phyloP scores from a whole-genome alignment of 495 filamentous ascomycete species.

The Podospora tetraspora region DNA sequence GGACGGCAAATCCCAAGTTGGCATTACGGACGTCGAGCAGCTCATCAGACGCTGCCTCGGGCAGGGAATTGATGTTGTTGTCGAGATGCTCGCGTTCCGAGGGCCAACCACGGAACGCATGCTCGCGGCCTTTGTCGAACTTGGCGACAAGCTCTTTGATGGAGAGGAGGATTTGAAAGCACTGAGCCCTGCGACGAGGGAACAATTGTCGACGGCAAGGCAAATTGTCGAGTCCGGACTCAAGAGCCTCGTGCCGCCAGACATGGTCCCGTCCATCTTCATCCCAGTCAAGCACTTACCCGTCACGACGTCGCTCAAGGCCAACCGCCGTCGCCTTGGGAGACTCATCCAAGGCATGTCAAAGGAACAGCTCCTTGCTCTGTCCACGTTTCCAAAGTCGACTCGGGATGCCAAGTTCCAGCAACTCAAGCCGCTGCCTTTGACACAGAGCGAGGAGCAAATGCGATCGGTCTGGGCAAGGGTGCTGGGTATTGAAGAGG shows the following conservation, averaged over 20 bases:
- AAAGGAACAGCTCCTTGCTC: conserved; percentile 33
- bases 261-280: conserved; percentile 38
- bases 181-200: conserved; percentile 30
- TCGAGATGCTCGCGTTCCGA: conserved; percentile 41
- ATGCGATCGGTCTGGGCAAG: conserved; percentile 43
- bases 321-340: conserved; percentile 39
- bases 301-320: conserved; percentile 38
- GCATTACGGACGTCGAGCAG: conserved; percentile 39
- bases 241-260: conserved; percentile 30
- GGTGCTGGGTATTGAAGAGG: conserved; percentile 35
- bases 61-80: conserved; percentile 39
- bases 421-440: conserved; percentile 37
- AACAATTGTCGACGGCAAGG: conserved; percentile 35
- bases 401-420: conserved; percentile 28
- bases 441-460: conserved; percentile 39
- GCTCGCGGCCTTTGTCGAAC: conserved; percentile 43
- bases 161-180: conserved; percentile 29
- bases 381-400: conserved; percentile 30
- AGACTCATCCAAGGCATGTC: conserved; percentile 36
- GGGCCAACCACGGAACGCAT: conserved; percentile 30
- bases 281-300: conserved; percentile 42
- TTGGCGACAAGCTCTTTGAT: conserved; percentile 35
- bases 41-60: conserved; percentile 42
- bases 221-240: conserved; percentile 36
- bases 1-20: conserved; percentile 29